Conservation (phyloP, 768 basidiomycete genomes). For the Trametes meyenii region DNA sequence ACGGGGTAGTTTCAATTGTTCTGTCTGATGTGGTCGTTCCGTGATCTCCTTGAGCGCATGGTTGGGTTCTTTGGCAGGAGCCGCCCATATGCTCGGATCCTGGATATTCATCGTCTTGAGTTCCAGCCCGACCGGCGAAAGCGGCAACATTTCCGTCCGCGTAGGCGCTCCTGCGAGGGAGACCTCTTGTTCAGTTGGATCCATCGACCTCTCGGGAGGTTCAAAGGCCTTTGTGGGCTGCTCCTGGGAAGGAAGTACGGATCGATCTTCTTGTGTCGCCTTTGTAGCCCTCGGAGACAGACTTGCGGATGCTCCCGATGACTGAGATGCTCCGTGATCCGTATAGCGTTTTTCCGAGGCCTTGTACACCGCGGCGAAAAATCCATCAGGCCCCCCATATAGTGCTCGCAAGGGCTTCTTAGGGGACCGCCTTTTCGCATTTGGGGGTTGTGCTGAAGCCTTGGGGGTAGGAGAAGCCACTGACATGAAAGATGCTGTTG, state of each 20-base stretch:
- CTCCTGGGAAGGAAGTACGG: not conserved
- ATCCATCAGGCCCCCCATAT: slow-evolving; percentile 10
- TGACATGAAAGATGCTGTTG: not conserved
- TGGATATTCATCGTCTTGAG: too few relatives aligned
- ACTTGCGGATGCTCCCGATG: not conserved
- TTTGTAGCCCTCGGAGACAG: not conserved
- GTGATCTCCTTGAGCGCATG: too few relatives aligned
- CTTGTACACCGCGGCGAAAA: slow-evolving; percentile 10
- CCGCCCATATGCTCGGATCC: too few relatives aligned
- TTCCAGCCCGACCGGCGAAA: too few relatives aligned
- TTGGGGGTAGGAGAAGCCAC: not conserved
- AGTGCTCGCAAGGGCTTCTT: not conserved
- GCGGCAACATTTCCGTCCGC: too few relatives aligned
- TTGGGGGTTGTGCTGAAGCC: not conserved
- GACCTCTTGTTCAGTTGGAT: too few relatives aligned
- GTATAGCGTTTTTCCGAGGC: slow-evolving; percentile 1
- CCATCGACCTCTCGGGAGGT: too few relatives aligned
- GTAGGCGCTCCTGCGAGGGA: too few relatives aligned
- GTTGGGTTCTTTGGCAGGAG: too few relatives aligned
- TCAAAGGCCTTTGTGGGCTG: too few relatives aligned
- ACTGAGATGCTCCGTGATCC: not conserved
- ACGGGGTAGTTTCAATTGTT: too few relatives aligned
- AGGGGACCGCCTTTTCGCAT: not conserved
- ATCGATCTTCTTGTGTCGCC: not conserved
- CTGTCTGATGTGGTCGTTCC: too few relatives aligned